Evolutionary conservation across 352 stramenopile genomes (phyloP).

Genomic region (Globisporangium canariense): DNA sequence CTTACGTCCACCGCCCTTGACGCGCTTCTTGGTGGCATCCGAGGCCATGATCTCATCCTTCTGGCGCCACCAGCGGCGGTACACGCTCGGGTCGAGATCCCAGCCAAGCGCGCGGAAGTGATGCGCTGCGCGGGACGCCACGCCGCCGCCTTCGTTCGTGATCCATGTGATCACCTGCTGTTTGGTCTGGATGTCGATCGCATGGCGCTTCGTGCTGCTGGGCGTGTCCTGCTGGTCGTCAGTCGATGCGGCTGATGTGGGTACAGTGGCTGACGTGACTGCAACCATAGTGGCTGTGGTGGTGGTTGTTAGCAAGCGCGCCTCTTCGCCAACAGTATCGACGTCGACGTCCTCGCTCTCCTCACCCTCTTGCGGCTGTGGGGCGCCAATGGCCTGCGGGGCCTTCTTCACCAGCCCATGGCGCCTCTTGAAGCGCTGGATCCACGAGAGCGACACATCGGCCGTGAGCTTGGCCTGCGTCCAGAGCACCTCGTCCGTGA

Average conservation of each 20-base stretch:
- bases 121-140: constrained; percentile 11
- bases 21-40: constrained; percentile 12
- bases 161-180: constrained; percentile 15
- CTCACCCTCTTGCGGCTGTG: background rate
- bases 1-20: constrained; percentile 13
- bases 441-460: constrained; percentile 13
- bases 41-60: constrained; percentile 11
- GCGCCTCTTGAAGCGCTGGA: constrained; percentile 16
- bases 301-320: background rate
- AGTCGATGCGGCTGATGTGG: background rate
- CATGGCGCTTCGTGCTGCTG: constrained; percentile 3
- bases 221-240: background rate
- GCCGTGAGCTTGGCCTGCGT: constrained; percentile 10
- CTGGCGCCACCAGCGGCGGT: constrained; percentile 15
- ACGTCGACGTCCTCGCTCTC: background rate
- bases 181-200: constrained; percentile 15
- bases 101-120: constrained; percentile 14
- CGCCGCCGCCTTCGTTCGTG: constrained; percentile 9
- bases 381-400: background rate
- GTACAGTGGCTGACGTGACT: too few species aligned
- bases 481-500: constrained; percentile 13
- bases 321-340: background rate
- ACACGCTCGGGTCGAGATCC: constrained; percentile 7
- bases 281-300: background rate
- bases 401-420: constrained; percentile 3